Evolutionary conservation across 495 filamentous ascomycete species (phyloP).

Genomic region (Penicillium waksmanii): DNA sequence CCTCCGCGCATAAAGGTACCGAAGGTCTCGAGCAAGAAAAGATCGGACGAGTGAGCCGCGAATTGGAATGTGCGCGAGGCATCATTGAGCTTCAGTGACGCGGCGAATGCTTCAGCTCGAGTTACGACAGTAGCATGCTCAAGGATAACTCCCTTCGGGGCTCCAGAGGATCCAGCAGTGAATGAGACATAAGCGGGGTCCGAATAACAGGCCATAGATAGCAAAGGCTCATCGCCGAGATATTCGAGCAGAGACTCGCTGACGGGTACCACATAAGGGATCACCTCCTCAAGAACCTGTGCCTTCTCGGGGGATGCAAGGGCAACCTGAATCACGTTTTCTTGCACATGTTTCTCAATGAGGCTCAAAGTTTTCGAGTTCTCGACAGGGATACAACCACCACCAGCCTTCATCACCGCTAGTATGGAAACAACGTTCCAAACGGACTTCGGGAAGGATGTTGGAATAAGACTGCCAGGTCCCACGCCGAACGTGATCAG

Average conservation of each 20-base stretch:
- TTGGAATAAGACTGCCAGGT: slow-evolving; percentile 39
- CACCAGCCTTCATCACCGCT: slow-evolving; percentile 49
- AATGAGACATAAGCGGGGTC: slow-evolving; percentile 57
- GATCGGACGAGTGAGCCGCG: slow-evolving; percentile 49
- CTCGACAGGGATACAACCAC: slow-evolving; percentile 46
- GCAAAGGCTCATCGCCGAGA: slow-evolving; percentile 27
- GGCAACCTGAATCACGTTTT: slow-evolving; percentile 45
- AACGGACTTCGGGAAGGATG: slow-evolving; percentile 45
- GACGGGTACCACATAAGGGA: slow-evolving; percentile 46
- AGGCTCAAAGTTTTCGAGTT: slow-evolving; percentile 23
- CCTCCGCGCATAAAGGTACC: slow-evolving; percentile 46
- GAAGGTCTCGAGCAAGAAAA: slow-evolving; percentile 44
- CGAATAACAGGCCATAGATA: slow-evolving; percentile 22
- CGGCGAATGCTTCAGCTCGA: slow-evolving; percentile 50
- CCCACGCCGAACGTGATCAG: slow-evolving; percentile 44
- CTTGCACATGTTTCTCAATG: slow-evolving; percentile 42
- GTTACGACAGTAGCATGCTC: slow-evolving; percentile 48
- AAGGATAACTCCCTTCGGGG: slow-evolving; percentile 43
- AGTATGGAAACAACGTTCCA: slow-evolving; percentile 46
- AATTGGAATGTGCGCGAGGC: slow-evolving; percentile 63
- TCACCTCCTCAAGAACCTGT: slow-evolving; percentile 38
- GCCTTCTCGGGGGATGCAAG: slow-evolving; percentile 47
- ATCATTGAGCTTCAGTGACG: slow-evolving; percentile 46
- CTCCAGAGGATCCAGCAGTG: slow-evolving; percentile 50
- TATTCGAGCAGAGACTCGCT: slow-evolving; percentile 43